phyloP scores from a whole-genome alignment of 2,329 filamentous ascomycete genomes.

The Emmonsiellopsis sp. region DNA sequence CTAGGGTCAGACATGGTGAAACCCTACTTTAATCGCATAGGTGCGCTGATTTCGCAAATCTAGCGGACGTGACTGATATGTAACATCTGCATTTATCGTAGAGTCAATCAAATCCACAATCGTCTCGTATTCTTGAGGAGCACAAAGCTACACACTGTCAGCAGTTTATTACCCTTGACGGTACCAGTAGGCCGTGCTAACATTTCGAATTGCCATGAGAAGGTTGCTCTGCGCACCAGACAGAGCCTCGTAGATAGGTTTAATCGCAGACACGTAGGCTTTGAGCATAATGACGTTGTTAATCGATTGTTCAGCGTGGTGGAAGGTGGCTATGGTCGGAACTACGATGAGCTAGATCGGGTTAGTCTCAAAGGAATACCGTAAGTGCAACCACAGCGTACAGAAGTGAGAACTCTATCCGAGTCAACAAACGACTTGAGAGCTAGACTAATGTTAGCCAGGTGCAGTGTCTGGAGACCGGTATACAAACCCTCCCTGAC shows the following conservation, averaged over 20 bases:
- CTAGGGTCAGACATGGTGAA: background rate
- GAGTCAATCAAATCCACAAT: conserved; percentile 57
- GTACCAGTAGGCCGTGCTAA: conserved; percentile 18
- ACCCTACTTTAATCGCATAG: conserved; percentile 68
- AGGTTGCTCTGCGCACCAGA: conserved; percentile 55
- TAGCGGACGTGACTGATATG: conserved; percentile 67
- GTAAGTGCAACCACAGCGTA: conserved; percentile 26
- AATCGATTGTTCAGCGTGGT: conserved; percentile 68
- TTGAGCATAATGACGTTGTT: conserved; percentile 85
- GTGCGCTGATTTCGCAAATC: conserved; percentile 83
- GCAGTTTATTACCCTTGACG: background rate
- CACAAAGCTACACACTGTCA: conserved; percentile 46
- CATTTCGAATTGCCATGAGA: conserved; percentile 57
- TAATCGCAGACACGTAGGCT: conserved; percentile 62
- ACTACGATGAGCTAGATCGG: conserved; percentile 62
- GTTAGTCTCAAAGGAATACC: background rate
- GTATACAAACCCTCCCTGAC: conserved; percentile 55
- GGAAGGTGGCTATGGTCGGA: conserved; percentile 55
- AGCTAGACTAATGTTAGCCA: conserved; percentile 36
- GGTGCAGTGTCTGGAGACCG: background rate
- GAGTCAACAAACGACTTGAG: conserved; percentile 68
- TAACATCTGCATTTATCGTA: conserved; percentile 72
- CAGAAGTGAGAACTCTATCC: conserved; percentile 70
- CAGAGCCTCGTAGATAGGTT: conserved; percentile 60
- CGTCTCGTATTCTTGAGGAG: conserved; percentile 50